These are phyloP conservation scores for Beauveria pseudobassiana DNA, from an alignment of 2,329 filamentous ascomycete genomes.

Conservation along the genomic window DNA sequence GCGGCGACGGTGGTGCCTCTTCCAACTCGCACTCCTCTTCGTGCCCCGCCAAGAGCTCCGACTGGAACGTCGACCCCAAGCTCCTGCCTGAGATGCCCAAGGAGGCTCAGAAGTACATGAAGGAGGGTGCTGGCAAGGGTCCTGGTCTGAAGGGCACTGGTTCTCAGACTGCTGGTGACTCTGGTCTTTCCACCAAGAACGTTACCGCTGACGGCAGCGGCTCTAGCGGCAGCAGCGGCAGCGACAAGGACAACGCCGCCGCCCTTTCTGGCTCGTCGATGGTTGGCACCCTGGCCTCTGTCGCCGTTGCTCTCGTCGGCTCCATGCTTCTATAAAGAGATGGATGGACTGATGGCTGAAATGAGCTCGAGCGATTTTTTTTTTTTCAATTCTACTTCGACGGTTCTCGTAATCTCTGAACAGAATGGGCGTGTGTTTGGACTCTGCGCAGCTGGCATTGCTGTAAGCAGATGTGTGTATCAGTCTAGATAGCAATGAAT, in stretches of 20 bases:
- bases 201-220: slow-evolving; percentile 26
- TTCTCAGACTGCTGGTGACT: slow-evolving; percentile 44
- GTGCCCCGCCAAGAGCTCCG: slow-evolving; percentile 41
- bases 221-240: slow-evolving; percentile 17
- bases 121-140: slow-evolving; percentile 43
- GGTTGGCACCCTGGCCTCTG: slow-evolving; percentile 19
- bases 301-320: slow-evolving; percentile 25
- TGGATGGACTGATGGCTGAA: background rate
- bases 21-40: slow-evolving; percentile 37
- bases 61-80: slow-evolving; percentile 45
- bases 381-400: slow-evolving; percentile 3
- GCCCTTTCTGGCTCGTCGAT: slow-evolving; percentile 21
- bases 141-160: slow-evolving; percentile 46
- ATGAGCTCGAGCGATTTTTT: background rate
- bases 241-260: slow-evolving; percentile 19
- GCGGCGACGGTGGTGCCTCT: slow-evolving; percentile 41
- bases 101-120: slow-evolving; percentile 45
- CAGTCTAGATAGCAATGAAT: slow-evolving; percentile 11
- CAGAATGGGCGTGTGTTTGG: background rate
- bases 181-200: slow-evolving; percentile 39
- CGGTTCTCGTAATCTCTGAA: slow-evolving; percentile 1
- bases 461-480: slow-evolving; percentile 6
- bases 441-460: background rate
- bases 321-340: slow-evolving; percentile 2
- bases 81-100: slow-evolving; percentile 45